These are phyloP conservation scores for Xanthoconium separans DNA, from an alignment of 1,284 basidiomycete genomes.

Conservation along the genomic window DNA sequence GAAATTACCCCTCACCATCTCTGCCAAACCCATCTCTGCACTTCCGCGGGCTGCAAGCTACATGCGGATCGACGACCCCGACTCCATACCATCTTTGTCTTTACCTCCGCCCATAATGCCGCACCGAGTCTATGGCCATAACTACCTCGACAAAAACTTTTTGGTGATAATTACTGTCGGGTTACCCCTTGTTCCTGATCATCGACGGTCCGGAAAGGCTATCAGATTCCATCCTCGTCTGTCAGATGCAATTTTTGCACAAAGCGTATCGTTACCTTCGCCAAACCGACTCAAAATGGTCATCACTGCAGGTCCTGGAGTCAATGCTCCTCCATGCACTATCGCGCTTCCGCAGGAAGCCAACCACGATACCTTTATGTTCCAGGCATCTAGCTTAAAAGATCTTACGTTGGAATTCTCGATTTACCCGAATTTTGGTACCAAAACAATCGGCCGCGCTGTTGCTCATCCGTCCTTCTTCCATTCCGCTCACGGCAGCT, in stretches of 20 bases:
- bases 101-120: slow-evolving; percentile 99
- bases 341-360: slow-evolving; percentile 84
- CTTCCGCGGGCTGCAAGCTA: slow-evolving; percentile 23
- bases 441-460: slow-evolving; percentile 93
- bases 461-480: slow-evolving; percentile 84
- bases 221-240: slow-evolving; percentile 70
- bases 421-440: slow-evolving; percentile 98
- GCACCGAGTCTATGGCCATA: slow-evolving; percentile 88
- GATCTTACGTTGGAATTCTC: slow-evolving; percentile 89
- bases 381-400: slow-evolving; percentile 74
- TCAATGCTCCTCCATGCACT: slow-evolving; percentile 83
- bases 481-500: slow-evolving; percentile 52
- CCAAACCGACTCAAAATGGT: slow-evolving; percentile 91
- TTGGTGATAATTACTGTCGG: slow-evolving; percentile 89
- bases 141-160: slow-evolving; percentile 86
- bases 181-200: slow-evolving; percentile 47
- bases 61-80: slow-evolving; percentile 52
- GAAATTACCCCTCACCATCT: slow-evolving; percentile 16
- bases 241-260: slow-evolving; percentile 55
- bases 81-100: slow-evolving; percentile 91
- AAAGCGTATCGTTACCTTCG: slow-evolving; percentile 52
- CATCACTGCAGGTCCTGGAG: slow-evolving; percentile 79
- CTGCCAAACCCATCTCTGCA: slow-evolving; percentile 6
- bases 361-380: slow-evolving; percentile 82
- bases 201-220: slow-evolving; percentile 34